A percentile compares a stretch with the other conserved stretches of the same genome.
These are phyloP conservation scores for Rhizomucor miehei DNA, from an alignment of 371 early-diverging fungal genomes.

Conservation along the genomic window DNA sequence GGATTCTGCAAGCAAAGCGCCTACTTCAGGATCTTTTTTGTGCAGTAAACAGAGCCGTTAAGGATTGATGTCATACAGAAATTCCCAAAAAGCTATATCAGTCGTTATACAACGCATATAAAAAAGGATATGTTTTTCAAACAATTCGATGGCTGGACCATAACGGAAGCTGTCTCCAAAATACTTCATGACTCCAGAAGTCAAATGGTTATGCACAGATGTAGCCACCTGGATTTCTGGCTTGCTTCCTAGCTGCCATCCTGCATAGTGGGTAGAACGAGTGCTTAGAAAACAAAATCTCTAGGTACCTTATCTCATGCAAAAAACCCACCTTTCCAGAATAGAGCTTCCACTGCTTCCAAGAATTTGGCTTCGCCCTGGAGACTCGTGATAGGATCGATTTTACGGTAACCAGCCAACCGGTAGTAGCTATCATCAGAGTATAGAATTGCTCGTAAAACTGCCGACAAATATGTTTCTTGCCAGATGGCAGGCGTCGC, in stretches of 20 bases:
- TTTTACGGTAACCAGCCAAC: conserved; percentile 82
- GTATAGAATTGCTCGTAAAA: conserved; percentile 87
- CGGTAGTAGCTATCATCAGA: conserved; percentile 85
- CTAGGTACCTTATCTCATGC: no score
- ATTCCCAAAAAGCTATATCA: neutral
- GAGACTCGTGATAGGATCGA: conserved; percentile 78
- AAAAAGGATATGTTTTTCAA: conserved; percentile 44
- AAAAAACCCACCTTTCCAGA: conserved; percentile 69
- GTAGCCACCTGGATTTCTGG: conserved; percentile 92
- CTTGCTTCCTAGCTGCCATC: conserved; percentile 94
- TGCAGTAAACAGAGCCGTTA: conserved; percentile 45
- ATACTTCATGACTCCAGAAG: conserved; percentile 82
- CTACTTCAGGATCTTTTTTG: conserved; percentile 84
- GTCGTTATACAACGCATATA: neutral
- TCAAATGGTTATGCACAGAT: conserved; percentile 79
- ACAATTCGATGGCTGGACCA: conserved; percentile 77
- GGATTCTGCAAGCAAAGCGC: conserved; percentile 77
- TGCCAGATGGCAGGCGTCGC: conserved; percentile 87
- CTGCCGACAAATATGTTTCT: conserved; percentile 84
- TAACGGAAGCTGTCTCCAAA: conserved; percentile 80
- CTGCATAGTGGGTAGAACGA: no score
- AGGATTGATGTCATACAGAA: neutral
- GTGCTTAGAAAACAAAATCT: no score
- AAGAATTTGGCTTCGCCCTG: conserved; percentile 77
- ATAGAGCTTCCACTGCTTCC: conserved; percentile 80